Percentiles rank a stretch among this genome's conserved stretches.
phyloP scores from a whole-genome alignment of 2,329 filamentous ascomycete genomes.

The Pyrenochaeta sp. region DNA sequence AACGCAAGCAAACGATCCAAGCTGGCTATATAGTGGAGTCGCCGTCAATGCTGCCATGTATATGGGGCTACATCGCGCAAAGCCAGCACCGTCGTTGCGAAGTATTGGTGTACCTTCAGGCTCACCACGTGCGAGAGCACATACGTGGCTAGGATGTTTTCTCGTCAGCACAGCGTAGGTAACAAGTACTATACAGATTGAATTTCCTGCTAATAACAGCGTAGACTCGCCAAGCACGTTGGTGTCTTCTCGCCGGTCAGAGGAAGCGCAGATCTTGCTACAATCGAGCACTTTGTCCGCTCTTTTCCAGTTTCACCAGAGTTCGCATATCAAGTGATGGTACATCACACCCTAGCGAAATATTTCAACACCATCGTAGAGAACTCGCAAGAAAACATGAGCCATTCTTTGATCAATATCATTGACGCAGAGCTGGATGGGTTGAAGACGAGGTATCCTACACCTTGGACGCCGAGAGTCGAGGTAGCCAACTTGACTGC shows the following conservation, averaged over 20 bases:
- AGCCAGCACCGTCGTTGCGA: slow-evolving; percentile 18
- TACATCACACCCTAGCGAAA: slow-evolving; percentile 30
- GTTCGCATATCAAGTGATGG: slow-evolving; percentile 32
- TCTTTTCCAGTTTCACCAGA: slow-evolving; percentile 24
- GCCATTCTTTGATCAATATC: slow-evolving; percentile 27
- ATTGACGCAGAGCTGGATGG: slow-evolving; percentile 31
- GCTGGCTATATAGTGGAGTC: slow-evolving; percentile 33
- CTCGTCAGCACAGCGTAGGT: slow-evolving; percentile 27
- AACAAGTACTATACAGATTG: neutral
- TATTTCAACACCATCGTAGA: slow-evolving; percentile 30
- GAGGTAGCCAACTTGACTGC: slow-evolving; percentile 25
- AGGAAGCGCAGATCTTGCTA: slow-evolving; percentile 20
- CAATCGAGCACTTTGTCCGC: slow-evolving; percentile 28
- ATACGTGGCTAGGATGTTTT: slow-evolving; percentile 35
- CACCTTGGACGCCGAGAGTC: slow-evolving; percentile 22
- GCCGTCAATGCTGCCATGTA: slow-evolving; percentile 33
- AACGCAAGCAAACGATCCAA: slow-evolving; percentile 25
- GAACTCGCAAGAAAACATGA: slow-evolving; percentile 23
- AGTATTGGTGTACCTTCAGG: slow-evolving; percentile 27
- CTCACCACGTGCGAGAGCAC: slow-evolving; percentile 21
- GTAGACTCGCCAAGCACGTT: slow-evolving; percentile 27
- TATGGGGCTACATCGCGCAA: slow-evolving; percentile 29
- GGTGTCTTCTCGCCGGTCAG: slow-evolving; percentile 27
- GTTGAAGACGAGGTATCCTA: slow-evolving; percentile 20
- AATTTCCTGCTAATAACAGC: neutral